Base-by-base conservation (phyloP, 768 basidiomycete species). In the Hygrophoropsis aurantiaca region DNA sequence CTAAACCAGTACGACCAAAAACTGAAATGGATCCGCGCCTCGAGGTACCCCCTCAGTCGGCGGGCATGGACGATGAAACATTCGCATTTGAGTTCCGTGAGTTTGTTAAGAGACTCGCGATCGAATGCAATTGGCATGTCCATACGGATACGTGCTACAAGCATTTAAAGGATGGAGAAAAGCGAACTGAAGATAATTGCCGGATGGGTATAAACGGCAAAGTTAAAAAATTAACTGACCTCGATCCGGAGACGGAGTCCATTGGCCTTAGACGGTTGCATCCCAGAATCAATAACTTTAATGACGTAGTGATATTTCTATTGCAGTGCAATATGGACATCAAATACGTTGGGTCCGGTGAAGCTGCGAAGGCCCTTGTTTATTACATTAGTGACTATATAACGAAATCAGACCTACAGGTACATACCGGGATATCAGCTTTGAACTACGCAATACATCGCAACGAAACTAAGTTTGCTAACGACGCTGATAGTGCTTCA, bases 341-440 rank as follows among this genome's bases (percentile, higher is more conserved):
- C 3, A 65, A 68, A 19, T 63, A 46, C 24, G 61, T 70, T 1
- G 59, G 58, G 0, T 69, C 62, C 0, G 66, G 68, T 0, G 49
- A 53, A 11, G 53, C 54, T 0, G 65, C 64, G 0, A 71, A 68
- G 34, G 67, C 65, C 0, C 24, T 65, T 0, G 46, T 71, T 0
- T 69, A 57, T 37, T 71, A 71, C 20, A 51, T 69, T 0, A 70
- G 65, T 0, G 70, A 71, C 33, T 71, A 72, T 30, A 66, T 72
- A 3, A 71, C 66, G 0, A 72, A 71, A 43, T 32, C 45, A 0
- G 20, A 48, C 9, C 15, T 67, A 10, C 47, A 55, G 2, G 34
- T 51, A 0, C 51, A 67, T 42, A 46, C 54, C 0, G 53, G 58
- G 3, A 35, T 57, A 0, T 32, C 42, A 1, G 59, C 61, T 0